phyloP scores from a whole-genome alignment of 805 yeast genomes.

The Monosporozyma siamensis region DNA sequence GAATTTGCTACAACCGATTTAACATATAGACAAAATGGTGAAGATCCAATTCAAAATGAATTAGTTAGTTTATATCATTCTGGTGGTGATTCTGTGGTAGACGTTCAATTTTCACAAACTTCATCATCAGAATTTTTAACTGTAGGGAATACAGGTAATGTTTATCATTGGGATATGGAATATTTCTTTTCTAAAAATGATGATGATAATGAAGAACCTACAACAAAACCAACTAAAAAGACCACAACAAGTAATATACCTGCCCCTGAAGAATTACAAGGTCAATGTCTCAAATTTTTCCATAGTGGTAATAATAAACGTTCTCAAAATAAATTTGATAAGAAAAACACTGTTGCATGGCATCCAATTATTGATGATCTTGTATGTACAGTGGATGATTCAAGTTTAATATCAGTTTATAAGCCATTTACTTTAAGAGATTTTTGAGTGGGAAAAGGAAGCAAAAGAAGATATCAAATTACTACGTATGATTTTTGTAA shows the following conservation, averaged over 20 bases:
- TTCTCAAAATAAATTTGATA: conserved; percentile 11
- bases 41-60: conserved; percentile 23
- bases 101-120: conserved; percentile 18
- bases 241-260: conserved; percentile 23
- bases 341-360: conserved; percentile 24
- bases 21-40: conserved; percentile 21
- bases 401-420: conserved; percentile 25
- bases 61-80: conserved; percentile 23
- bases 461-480: no score
- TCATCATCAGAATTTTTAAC: conserved; percentile 22
- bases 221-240: neutral
- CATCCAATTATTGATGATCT: conserved; percentile 27
- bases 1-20: conserved; percentile 15
- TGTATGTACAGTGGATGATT: conserved; percentile 27
- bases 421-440: conserved; percentile 18
- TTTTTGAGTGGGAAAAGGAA: no score
- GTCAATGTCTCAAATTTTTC: conserved; percentile 24
- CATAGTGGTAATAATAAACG: conserved; percentile 24
- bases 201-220: conserved; percentile 34
- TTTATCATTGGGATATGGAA: conserved; percentile 30
- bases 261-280: conserved; percentile 20
- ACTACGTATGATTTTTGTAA: no score
- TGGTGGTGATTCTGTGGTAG: conserved; percentile 24
- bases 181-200: conserved; percentile 35
- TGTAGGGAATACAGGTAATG: conserved; percentile 24